Evolutionary conservation across 225 moss, liverwort and hornwort species (phyloP), one percentile per base, ranked within the genome.

Genomic region (Sphagnum contortum): DNA sequence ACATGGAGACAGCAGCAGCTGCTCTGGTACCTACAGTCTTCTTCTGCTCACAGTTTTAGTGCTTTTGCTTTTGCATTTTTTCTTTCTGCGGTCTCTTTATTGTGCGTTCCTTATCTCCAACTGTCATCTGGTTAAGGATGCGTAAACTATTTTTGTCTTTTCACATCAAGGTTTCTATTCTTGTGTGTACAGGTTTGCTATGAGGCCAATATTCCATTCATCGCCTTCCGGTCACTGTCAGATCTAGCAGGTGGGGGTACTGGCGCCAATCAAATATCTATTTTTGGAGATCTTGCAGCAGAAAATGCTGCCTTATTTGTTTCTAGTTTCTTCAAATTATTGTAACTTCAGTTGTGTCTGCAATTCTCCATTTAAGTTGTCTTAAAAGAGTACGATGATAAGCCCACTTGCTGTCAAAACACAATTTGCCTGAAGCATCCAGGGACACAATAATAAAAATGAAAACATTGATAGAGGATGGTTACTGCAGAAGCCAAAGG

Each of bases 1-100:
- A 80, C 59, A 73, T 72, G 80, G 80, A 80, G 13, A 75, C 75
- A 3, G 56, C 80, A 45, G 75, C 80, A 4, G 52, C 75, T 5
- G 75, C 80, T 11, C 59, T 80, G 52, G 75, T 80, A 72, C 64
- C 64, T 8, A 4, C 2, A 48, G 13, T 14, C 64, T 14, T 9
- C 10, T 48, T 48, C 47, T 47, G 47, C n/a, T 48, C 13, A 11
- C 45, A 12, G 61, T 4, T 62, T 52, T 52, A 6, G 3, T n/a
- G 9, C 5, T 3, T 62, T 5, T 10, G 11, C 44, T 48, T 44
- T 62, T 13, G 61, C 4, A 11, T 62, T 45, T 45, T 4, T 48
- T 64, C 48, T 49, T 52, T 29, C 66, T 55, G n/a, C 0, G 51
- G 11, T 45, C 44, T 11, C 5, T 9, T 44, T n/a, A 29, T 7